Base-by-base conservation (phyloP, 169 alveolate species). In the Blepharisma undulans region DNA sequence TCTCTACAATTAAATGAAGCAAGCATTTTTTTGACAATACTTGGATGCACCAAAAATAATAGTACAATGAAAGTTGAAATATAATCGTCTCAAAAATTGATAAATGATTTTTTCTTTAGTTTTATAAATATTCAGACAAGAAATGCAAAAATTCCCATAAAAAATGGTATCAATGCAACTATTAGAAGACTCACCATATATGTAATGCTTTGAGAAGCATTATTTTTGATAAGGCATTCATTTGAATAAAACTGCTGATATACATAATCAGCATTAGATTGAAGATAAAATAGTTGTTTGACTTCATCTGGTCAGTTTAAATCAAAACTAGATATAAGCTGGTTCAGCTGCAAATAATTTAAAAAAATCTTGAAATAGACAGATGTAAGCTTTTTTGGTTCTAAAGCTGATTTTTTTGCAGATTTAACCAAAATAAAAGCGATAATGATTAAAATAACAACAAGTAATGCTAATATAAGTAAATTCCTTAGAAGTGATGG, bases 241-340 rank as follows among this genome's bases (percentile, higher is more conserved):
- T 8, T 2, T 27, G 85, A 27, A 4, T 6, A 78, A 22, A 78
- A 27, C 25, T 30, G 25, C 32, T 78, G 60, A 78, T 22, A 27
- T 7, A 16, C n/a, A 25, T 22, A 22, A 16, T 22, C 85, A 8
- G 85, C 34, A 25, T 6, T 25, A 6, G 60, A 22, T 78, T 78
- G 85, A 4, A 78, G 4, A 78, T 6, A 16, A 30, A 7, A 27
- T 25, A 30, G 3, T 30, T 32, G 60, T 8, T 3, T 4, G 7
- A 93, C 93, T 19, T 34, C 25, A 3, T 84, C 91, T 18, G 96
- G 96, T 95, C 96, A 94, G 7, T 19, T 29, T 19, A 94, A 76
- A 22, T 94, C 78, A 66, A 94, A 94, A 4, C 90, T 74, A 22
- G 94, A 66, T 10, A 88, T 92, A 61, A 94, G 90, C 7, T 84